These are phyloP conservation scores for Rosa lucieae DNA, from an alignment of 306 rosid species.

Conservation along the genomic window DNA sequence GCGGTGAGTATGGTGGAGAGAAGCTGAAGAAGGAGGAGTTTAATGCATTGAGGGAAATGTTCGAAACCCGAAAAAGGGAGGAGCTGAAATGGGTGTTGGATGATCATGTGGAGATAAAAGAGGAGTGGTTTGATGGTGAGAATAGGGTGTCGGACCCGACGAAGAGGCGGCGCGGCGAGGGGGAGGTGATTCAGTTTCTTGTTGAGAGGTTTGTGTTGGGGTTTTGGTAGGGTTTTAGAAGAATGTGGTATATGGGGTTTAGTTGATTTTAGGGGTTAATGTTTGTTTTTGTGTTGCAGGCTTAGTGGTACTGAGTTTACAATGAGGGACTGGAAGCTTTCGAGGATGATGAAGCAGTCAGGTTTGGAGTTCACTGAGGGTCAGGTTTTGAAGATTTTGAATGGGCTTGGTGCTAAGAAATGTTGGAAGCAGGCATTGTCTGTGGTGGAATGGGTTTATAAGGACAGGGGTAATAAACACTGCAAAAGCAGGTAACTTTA, in stretches of 20 bases:
- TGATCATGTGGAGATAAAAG: constrained; percentile 58
- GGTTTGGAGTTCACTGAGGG: constrained; percentile 77
- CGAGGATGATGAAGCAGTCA: constrained; percentile 81
- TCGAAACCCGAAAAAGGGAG: constrained; percentile 59
- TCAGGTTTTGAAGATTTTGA: constrained; percentile 70
- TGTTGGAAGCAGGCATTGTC: constrained; percentile 86
- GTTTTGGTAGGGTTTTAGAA: constrained; percentile 12
- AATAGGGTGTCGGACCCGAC: constrained; percentile 22
- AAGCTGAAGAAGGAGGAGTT: constrained; percentile 67
- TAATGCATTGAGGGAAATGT: constrained; percentile 57
- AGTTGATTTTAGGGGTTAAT: not conserved
- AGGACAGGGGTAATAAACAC: constrained; percentile 46
- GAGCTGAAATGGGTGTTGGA: constrained; percentile 74
- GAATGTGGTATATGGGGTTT: not conserved
- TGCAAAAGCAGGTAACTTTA: constrained; percentile 69
- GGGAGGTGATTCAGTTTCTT: constrained; percentile 68
- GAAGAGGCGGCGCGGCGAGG: constrained; percentile 55
- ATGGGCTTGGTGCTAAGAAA: constrained; percentile 54
- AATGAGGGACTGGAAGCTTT: constrained; percentile 75
- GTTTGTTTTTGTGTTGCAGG: constrained; percentile 39
- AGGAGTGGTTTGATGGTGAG: constrained; percentile 44
- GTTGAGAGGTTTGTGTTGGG: constrained; percentile 70
- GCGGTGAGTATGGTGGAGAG: constrained; percentile 39
- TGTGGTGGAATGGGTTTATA: constrained; percentile 78
- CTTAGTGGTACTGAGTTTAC: constrained; percentile 60